These are phyloP conservation scores for Nelumbo lutea DNA, from an alignment of 164 flowering plant species.

Conservation along the genomic window DNA sequence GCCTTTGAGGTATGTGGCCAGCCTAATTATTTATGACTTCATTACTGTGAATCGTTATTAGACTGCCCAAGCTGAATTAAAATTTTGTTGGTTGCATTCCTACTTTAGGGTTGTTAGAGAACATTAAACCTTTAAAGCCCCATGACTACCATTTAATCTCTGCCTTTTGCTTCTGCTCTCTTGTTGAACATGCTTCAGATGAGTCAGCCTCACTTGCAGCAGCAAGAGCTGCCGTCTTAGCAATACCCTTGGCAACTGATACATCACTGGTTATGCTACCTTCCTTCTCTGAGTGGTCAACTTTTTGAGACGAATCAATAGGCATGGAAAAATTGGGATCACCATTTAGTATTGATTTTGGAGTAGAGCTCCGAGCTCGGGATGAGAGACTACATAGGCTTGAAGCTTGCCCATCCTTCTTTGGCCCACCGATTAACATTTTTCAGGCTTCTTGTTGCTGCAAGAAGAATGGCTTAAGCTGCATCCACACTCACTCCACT, in stretches of 20 bases:
- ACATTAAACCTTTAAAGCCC: no score
- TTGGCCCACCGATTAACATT: constrained; percentile 33
- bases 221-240: constrained; percentile 52
- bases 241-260: constrained; percentile 40
- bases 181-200: constrained; percentile 60
- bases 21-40: no score
- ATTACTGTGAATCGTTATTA: no score
- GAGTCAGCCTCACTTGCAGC: constrained; percentile 70
- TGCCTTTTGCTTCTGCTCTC: constrained; percentile 77
- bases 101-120: no score
- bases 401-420: constrained; percentile 29
- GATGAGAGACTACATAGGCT: constrained; percentile 23
- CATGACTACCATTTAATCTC: constrained; percentile 47
- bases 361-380: constrained; percentile 20
- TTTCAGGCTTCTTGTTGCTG: constrained; percentile 74
- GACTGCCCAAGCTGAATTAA: no score
- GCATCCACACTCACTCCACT: constrained; percentile 54
- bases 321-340: constrained; percentile 28
- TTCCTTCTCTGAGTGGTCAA: constrained; percentile 6
- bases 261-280: constrained; percentile 10
- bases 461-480: constrained; percentile 90
- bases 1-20: no score
- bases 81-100: no score
- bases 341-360: constrained; percentile 24
- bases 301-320: constrained; percentile 7